Percentiles rank a stretch among this genome's conserved stretches.
phyloP scores from a whole-genome alignment of 768 basidiomycete genomes.

The Kwoniella heveanensis region DNA sequence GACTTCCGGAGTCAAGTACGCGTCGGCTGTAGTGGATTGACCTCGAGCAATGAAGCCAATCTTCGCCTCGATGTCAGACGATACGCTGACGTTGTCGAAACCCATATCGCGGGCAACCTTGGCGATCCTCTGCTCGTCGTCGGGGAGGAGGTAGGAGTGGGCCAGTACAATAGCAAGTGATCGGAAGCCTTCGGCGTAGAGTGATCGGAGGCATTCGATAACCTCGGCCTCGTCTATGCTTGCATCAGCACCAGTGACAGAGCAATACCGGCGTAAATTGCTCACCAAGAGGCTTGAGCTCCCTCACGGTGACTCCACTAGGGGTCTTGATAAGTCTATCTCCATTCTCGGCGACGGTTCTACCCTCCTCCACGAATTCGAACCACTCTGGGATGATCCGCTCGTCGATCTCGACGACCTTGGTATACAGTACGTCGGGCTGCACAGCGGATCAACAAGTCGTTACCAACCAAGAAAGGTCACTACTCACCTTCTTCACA shows the following conservation, averaged over 20 bases:
- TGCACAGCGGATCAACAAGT: slow-evolving; percentile 55
- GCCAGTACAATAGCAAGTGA: slow-evolving; percentile 47
- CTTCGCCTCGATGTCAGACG: slow-evolving; percentile 25
- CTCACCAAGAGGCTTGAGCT: slow-evolving; percentile 25
- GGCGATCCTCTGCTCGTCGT: slow-evolving; percentile 77
- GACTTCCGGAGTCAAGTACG: slow-evolving; percentile 50
- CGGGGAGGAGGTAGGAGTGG: slow-evolving; percentile 66
- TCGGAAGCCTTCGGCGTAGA: slow-evolving; percentile 67
- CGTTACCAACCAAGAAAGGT: slow-evolving; percentile 66
- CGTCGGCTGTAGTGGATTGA: slow-evolving; percentile 44
- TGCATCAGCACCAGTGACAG: neutral
- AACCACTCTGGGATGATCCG: slow-evolving; percentile 31
- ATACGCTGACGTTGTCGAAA: slow-evolving; percentile 60
- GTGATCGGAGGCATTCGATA: slow-evolving; percentile 3
- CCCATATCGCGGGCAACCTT: slow-evolving; percentile 74
- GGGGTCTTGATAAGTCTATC: slow-evolving; percentile 27
- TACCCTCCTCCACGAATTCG: slow-evolving; percentile 30
- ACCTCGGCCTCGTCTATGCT: slow-evolving; percentile 17
- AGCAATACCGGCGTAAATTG: neutral
- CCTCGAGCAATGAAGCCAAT: slow-evolving; percentile 47
- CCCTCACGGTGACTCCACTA: slow-evolving; percentile 24
- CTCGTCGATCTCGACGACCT: slow-evolving; percentile 31
- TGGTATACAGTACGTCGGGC: slow-evolving; percentile 26
- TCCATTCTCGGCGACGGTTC: slow-evolving; percentile 20
- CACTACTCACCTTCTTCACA: slow-evolving; percentile 60